These are phyloP conservation scores for Cryptomeria japonica DNA, from an alignment of 75 land plant genomes.

Conservation along the genomic window DNA sequence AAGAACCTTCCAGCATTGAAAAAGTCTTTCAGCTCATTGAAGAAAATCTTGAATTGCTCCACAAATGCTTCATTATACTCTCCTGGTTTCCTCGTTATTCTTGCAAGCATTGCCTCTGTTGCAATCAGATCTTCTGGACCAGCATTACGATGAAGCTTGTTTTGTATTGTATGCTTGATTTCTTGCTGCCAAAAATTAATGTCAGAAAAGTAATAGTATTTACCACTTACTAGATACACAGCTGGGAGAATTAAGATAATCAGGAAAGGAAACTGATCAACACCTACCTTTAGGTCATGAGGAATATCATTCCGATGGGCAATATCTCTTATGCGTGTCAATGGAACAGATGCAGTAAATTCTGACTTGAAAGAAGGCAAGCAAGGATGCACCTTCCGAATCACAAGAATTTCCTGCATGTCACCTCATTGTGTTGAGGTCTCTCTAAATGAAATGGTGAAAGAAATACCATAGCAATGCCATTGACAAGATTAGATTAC, in stretches of 20 bases:
- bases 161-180: slow-evolving; percentile 98
- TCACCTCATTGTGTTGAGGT: neutral
- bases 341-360: slow-evolving; percentile 97
- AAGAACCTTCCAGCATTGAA: slow-evolving; percentile 97
- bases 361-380: slow-evolving; percentile 98
- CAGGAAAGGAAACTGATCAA: neutral
- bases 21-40: slow-evolving; percentile 87
- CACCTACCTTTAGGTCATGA: slow-evolving; percentile 86
- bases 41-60: slow-evolving; percentile 90
- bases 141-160: slow-evolving; percentile 98
- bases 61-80: slow-evolving; percentile 92
- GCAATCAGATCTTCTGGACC: slow-evolving; percentile 99
- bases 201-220: neutral
- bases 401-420: slow-evolving; percentile 70
- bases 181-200: slow-evolving; percentile 68
- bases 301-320: slow-evolving; percentile 98
- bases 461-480: neutral
- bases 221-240: no score
- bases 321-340: slow-evolving; percentile 97
- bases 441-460: neutral
- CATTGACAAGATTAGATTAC: neutral
- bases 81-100: slow-evolving; percentile 83
- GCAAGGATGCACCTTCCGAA: slow-evolving; percentile 93
- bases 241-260: neutral
- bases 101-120: slow-evolving; percentile 88